These are phyloP conservation scores for Candida nanaspora DNA, from an alignment of 805 yeast genomes.

Conservation along the genomic window DNA sequence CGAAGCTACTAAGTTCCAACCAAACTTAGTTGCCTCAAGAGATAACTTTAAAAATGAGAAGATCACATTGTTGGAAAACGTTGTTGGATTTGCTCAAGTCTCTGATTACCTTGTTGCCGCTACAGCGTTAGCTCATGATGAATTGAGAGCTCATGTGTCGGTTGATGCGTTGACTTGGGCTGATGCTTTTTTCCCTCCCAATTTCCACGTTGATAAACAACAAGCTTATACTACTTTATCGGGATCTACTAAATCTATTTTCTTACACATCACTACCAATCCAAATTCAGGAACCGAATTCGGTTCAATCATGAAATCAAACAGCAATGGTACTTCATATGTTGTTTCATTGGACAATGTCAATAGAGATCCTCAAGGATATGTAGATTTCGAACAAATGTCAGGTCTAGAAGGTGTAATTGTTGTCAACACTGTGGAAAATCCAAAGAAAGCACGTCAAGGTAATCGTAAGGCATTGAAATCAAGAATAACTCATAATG, in stretches of 20 bases:
- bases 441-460: slow-evolving; percentile 35
- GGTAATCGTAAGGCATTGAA: slow-evolving; percentile 50
- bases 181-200: slow-evolving; percentile 67
- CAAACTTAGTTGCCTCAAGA: slow-evolving; percentile 36
- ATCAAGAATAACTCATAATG: slow-evolving; percentile 74
- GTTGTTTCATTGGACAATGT: slow-evolving; percentile 60
- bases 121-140: slow-evolving; percentile 36
- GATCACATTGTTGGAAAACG: slow-evolving; percentile 39
- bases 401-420: slow-evolving; percentile 83
- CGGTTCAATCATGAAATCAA: slow-evolving; percentile 78
- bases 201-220: slow-evolving; percentile 47
- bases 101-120: slow-evolving; percentile 70
- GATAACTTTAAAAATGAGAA: slow-evolving; percentile 40
- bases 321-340: slow-evolving; percentile 81
- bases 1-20: slow-evolving; percentile 24
- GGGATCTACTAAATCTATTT: slow-evolving; percentile 58
- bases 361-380: slow-evolving; percentile 65
- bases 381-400: slow-evolving; percentile 80
- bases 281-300: slow-evolving; percentile 44
- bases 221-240: slow-evolving; percentile 74
- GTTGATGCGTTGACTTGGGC: slow-evolving; percentile 68
- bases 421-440: slow-evolving; percentile 60
- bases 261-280: slow-evolving; percentile 72
- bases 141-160: slow-evolving; percentile 63
- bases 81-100: slow-evolving; percentile 67